Percentiles rank a stretch among this genome's conserved stretches.
Conservation (phyloP, 2,329 filamentous ascomycete genomes). For the Verticillium nonalfalfae region DNA sequence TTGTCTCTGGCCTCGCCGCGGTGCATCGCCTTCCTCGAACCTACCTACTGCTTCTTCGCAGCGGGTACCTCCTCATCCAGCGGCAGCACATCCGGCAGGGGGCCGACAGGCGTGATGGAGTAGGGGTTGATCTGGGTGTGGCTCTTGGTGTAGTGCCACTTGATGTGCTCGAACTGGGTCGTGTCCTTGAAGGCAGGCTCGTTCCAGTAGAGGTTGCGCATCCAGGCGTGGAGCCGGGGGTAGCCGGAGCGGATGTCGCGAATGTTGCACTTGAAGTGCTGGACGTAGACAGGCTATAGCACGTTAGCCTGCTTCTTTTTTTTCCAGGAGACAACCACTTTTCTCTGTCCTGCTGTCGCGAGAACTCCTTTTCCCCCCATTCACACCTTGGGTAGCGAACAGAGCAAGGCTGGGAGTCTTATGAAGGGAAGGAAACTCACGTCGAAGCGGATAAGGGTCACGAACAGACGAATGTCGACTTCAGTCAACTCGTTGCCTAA, state of each 20-base stretch:
- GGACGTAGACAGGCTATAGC: slow-evolving; percentile 63
- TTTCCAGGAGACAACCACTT: no score
- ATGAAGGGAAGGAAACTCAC: slow-evolving; percentile 17
- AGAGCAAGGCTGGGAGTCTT: not conserved
- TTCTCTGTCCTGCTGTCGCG: not conserved
- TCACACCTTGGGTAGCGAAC: no score
- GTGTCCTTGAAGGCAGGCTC: slow-evolving; percentile 70
- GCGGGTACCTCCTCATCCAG: slow-evolving; percentile 71
- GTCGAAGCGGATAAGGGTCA: slow-evolving; percentile 69
- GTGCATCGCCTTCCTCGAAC: no score
- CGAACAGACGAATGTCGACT: slow-evolving; percentile 68
- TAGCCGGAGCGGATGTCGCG: slow-evolving; percentile 80
- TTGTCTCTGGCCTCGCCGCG: no score
- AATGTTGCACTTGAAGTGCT: slow-evolving; percentile 85
- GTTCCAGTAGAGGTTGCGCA: slow-evolving; percentile 82
- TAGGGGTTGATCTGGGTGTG: slow-evolving; percentile 61
- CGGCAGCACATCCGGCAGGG: slow-evolving; percentile 73
- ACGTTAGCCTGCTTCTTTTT: not conserved
- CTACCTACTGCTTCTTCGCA: slow-evolving; percentile 18
- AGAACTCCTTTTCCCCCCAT: not conserved
- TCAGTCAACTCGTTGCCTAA: slow-evolving; percentile 74
- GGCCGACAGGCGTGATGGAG: slow-evolving; percentile 78
- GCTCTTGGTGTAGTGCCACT: slow-evolving; percentile 62
- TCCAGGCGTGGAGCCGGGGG: slow-evolving; percentile 73
- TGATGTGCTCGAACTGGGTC: slow-evolving; percentile 93